Conservation (phyloP, 352 stramenopile species). For the Phytophthora fragariae region DNA sequence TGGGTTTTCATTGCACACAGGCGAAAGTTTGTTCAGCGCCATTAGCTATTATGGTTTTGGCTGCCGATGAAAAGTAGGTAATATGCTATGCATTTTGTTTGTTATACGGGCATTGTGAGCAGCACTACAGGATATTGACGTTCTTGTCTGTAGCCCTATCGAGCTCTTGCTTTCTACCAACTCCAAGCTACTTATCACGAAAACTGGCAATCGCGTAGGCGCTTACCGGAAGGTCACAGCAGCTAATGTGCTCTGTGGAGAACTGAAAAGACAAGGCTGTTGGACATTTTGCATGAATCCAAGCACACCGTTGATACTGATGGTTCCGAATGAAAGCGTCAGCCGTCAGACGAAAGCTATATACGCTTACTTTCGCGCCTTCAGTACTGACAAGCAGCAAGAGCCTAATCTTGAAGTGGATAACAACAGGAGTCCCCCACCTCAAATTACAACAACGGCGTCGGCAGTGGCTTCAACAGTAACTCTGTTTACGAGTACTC, state of each 20-base stretch:
- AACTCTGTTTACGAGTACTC: slow-evolving; percentile 55
- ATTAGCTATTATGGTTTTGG: slow-evolving; percentile 57
- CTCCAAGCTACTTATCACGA: slow-evolving; percentile 52
- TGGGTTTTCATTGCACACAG: slow-evolving; percentile 11
- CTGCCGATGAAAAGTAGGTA: slow-evolving; percentile 57
- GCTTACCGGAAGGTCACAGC: slow-evolving; percentile 41
- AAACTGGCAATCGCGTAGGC: slow-evolving; percentile 39
- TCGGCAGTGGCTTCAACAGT: slow-evolving; percentile 17
- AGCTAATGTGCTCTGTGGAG: slow-evolving; percentile 43
- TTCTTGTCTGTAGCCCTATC: slow-evolving; percentile 36
- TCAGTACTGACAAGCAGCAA: slow-evolving; percentile 34
- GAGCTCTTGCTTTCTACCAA: slow-evolving; percentile 61
- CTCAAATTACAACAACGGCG: neutral
- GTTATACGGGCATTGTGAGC: neutral
- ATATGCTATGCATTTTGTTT: neutral
- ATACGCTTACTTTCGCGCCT: slow-evolving; percentile 48
- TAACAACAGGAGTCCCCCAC: neutral
- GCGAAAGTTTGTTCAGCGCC: slow-evolving; percentile 45
- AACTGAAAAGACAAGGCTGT: slow-evolving; percentile 52
- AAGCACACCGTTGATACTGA: slow-evolving; percentile 40
- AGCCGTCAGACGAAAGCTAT: slow-evolving; percentile 46
- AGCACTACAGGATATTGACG: neutral
- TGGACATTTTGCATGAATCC: slow-evolving; percentile 55
- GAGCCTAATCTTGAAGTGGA: neutral
- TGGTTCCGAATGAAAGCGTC: slow-evolving; percentile 52